Conservation (phyloP, 1,284 basidiomycete species). For the Violaceomyces palustris region DNA sequence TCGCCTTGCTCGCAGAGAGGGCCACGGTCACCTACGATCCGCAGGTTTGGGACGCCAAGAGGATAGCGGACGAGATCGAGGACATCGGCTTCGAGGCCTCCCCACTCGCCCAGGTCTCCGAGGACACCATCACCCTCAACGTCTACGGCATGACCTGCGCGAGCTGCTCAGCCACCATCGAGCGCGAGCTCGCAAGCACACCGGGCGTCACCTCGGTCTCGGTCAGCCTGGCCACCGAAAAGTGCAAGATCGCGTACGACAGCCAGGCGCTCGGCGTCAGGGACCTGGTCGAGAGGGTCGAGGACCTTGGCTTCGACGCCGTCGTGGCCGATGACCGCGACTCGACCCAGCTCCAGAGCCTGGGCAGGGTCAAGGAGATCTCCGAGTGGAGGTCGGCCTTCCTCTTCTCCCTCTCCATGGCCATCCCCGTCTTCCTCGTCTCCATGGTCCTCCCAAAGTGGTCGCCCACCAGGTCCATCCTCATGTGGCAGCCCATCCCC, state of each 20-base stretch:
- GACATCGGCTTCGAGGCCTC: slow-evolving; percentile 85
- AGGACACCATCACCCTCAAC: slow-evolving; percentile 56
- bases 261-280: slow-evolving; percentile 26
- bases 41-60: slow-evolving; percentile 67
- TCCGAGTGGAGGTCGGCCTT: slow-evolving; percentile 82
- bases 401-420: slow-evolving; percentile 70
- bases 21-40: slow-evolving; percentile 86
- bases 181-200: slow-evolving; percentile 67
- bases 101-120: slow-evolving; percentile 16
- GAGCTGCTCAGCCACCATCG: slow-evolving; percentile 72
- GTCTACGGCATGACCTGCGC: slow-evolving; percentile 89
- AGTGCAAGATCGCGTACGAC: slow-evolving; percentile 39
- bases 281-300: slow-evolving; percentile 52
- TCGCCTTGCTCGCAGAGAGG: slow-evolving; percentile 88
- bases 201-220: slow-evolving; percentile 32
- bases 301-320: slow-evolving; percentile 85
- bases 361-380: slow-evolving; percentile 86
- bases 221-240: slow-evolving; percentile 43
- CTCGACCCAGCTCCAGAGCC: slow-evolving; percentile 79
- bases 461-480: slow-evolving; percentile 51
- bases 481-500: slow-evolving; percentile 41
- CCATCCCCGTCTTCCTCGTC: slow-evolving; percentile 86
- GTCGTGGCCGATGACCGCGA: slow-evolving; percentile 74
- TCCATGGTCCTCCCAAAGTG: slow-evolving; percentile 74
- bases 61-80: slow-evolving; percentile 71